phyloP scores from a whole-genome alignment of 768 basidiomycete genomes.

The Collybiopsis confluens region DNA sequence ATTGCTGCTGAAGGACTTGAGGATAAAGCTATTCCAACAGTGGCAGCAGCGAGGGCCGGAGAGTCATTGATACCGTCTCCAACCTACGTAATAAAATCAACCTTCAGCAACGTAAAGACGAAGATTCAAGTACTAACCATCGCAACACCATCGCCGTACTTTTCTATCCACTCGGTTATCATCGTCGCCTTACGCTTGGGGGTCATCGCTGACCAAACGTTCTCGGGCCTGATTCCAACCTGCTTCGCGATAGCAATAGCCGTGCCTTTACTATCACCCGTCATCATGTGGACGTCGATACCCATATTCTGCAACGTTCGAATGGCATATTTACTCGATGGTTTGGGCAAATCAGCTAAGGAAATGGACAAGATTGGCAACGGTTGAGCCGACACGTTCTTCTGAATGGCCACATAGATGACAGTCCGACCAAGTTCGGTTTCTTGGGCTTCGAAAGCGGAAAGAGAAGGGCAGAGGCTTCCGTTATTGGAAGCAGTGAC shows the following conservation, averaged over 20 bases:
- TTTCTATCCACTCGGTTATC: conserved; percentile 74
- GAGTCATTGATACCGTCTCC: conserved; percentile 99
- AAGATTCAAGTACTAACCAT: conserved; percentile 84
- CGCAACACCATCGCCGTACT: conserved; percentile 70
- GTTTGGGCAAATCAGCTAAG: conserved; percentile 83
- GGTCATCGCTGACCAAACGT: conserved; percentile 90
- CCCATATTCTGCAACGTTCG: conserved; percentile 82
- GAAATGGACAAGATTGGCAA: conserved; percentile 77
- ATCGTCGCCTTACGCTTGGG: conserved; percentile 93
- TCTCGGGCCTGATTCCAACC: conserved; percentile 78
- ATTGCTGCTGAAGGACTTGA: conserved; percentile 96
- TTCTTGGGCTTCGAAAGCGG: conserved; percentile 67
- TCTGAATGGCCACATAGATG: conserved; percentile 75
- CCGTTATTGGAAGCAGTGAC: conserved; percentile 50
- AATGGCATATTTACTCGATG: conserved; percentile 80
- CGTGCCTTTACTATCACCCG: conserved; percentile 85
- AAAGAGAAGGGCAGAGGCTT: conserved; percentile 55
- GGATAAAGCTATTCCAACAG: conserved; percentile 94
- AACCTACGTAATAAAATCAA: no score
- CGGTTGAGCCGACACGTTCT: conserved; percentile 34
- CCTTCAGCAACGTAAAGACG: no score
- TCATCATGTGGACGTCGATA: conserved; percentile 89
- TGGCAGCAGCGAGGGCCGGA: conserved; percentile 91
- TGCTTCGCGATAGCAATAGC: conserved; percentile 86
- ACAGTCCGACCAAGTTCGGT: conserved; percentile 74